Percentiles rank a stretch among this genome's conserved stretches.
Evolutionary conservation across 2,329 filamentous ascomycete species (phyloP).

Genomic region (Neoarthrinium moseri): DNA sequence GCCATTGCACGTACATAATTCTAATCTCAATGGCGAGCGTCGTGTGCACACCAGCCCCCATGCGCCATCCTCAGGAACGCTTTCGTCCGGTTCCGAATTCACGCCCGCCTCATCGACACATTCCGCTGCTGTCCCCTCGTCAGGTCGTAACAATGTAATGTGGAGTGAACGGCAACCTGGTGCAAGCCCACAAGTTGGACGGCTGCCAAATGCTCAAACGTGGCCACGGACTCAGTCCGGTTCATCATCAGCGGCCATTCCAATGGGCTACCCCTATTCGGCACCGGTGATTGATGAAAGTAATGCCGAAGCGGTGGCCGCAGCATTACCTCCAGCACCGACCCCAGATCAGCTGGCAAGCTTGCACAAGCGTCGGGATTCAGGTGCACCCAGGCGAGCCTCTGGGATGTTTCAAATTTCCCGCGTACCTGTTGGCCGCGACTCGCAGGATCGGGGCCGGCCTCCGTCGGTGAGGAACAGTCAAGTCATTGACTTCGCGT

Average conservation of each 20-base stretch:
- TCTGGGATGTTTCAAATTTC: slow-evolving; percentile 43
- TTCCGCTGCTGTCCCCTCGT: slow-evolving; percentile 11
- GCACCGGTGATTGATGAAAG: slow-evolving; percentile 33
- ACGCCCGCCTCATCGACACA: slow-evolving; percentile 22
- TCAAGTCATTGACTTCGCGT: slow-evolving; percentile 19
- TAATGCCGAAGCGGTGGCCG: slow-evolving; percentile 30
- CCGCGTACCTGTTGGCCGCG: slow-evolving; percentile 37
- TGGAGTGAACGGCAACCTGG: slow-evolving; percentile 9
- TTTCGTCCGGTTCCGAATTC: slow-evolving; percentile 20
- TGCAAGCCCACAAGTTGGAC: slow-evolving; percentile 17
- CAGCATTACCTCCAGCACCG: slow-evolving; percentile 36
- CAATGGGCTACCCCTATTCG: slow-evolving; percentile 38
- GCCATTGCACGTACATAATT: slow-evolving; percentile 27
- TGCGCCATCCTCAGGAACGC: slow-evolving; percentile 20
- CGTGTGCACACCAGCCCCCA: slow-evolving; percentile 11
- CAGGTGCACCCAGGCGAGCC: slow-evolving; percentile 37
- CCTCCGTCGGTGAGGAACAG: slow-evolving; percentile 20
- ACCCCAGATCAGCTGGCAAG: slow-evolving; percentile 38
- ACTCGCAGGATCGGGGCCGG: slow-evolving; percentile 17
- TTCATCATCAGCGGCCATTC: slow-evolving; percentile 19
- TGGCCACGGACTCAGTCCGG: slow-evolving; percentile 41
- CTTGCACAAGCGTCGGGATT: slow-evolving; percentile 35
- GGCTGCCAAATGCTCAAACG: slow-evolving; percentile 37
- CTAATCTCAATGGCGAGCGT: slow-evolving; percentile 18
- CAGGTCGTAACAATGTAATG: slow-evolving; percentile 9